Base-by-base conservation (phyloP, 1,284 basidiomycete genomes). In the Athelia sp. region DNA sequence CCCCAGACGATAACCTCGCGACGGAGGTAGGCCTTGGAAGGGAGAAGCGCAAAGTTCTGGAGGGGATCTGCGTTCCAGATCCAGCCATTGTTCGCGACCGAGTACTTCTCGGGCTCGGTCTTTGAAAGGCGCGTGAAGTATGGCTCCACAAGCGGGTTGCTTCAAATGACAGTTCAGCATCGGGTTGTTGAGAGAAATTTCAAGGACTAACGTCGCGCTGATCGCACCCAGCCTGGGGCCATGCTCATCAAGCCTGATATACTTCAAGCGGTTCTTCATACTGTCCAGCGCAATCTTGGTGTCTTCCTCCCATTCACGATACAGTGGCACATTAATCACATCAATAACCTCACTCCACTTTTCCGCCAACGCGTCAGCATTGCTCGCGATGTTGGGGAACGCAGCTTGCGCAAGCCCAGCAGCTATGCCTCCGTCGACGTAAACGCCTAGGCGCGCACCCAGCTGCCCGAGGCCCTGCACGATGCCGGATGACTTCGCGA, bases 41-140 rank as follows among this genome's bases (percentile, higher is more conserved):
- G 88, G 45, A 82, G 81, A n/a, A 92, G 81, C 9, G 95, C 96
- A 70, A 99, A 99, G 72, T 98, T 97, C 56, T 85, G 78, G 18
- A 99, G 77, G 0, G 96, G 96, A 65, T 99, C 87, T 2, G 96
- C 95, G 52, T 89, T 77, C 96, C 96, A 99, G 59, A 99, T 96
- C 96, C 96, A 99, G 6, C 96, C 96, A 61, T 99, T 99, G 70
- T 98, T 98, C 4, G 96, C 96, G 24, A 98, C 71, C 0, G 90
- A 86, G 60, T 94, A 89, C 9, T 80, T 74, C 18, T 76, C 64
- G 2, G 87, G 81, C 51, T 93, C 83, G 19, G 70, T 73, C 4
- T 76, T 71, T 9, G 79, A 71, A 15, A 96, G 65, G 40, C 93
- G 86, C 1, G 93, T 97, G 67, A 98, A 98, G 69, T 96, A 95